Evolutionary conservation across 2,329 filamentous ascomycete genomes (phyloP), one percentile per base, ranked within the genome.

Genomic region (Paecilomyces sp.): DNA sequence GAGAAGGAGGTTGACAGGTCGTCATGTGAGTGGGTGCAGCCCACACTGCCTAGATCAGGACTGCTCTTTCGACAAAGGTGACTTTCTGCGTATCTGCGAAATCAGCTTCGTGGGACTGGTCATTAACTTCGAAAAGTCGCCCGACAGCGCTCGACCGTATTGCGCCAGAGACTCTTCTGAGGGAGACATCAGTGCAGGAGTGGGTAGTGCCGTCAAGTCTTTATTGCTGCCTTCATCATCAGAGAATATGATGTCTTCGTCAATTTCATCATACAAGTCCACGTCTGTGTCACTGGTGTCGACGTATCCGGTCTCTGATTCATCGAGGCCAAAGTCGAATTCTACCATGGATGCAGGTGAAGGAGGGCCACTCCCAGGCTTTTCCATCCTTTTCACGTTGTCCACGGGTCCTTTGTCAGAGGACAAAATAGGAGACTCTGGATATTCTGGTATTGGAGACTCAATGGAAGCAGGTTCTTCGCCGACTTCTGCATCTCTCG

Each of bases 201-300:
- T 47, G 6, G 41, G 41, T 15, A 47, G n/a, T 18, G 41, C 41
- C 5, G 41, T 47, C 41, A 47, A 18, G 1, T 51, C 18, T 52
- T 41, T 34, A 25, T 13, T 18, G 52, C 36, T 18, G 34, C 36
- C 56, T 13, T 57, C 41, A 12, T 41, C 36, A 51, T 53, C 51
- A n/a, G 28, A 53, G 56, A 59, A 15, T 50, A 57, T 8, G 61
- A 53, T 12, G 25, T 54, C n/a, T 51, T 58, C 3, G 52, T 33
- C 51, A 24, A 62, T 62, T 33, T 30, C 57, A 6, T 54, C 58
- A 47, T 47, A 47, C 7, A 47, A 8, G 8, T 67, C 62, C 34
- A 31, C 30, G 18, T 66, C 65, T 6, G 65, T 64, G 34, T 66
- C 65, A 36, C 60, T 64, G 50, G 52, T 53, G 28, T 59, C 60